Conservation (phyloP, 2,329 filamentous ascomycete species). For the Cadophora gregata region DNA sequence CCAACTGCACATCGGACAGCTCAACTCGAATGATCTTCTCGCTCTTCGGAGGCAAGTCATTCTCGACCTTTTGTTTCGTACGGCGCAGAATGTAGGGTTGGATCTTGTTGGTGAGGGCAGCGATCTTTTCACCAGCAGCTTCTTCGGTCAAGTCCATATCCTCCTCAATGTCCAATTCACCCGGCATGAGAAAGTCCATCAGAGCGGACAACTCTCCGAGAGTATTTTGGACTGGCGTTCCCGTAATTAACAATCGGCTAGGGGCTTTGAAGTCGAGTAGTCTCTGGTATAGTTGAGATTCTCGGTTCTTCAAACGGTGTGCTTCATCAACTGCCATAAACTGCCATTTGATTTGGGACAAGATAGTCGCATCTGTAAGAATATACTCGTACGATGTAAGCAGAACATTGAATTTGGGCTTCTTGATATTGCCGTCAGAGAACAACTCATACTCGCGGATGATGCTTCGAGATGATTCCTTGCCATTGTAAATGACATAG, state of each 20-base stretch:
- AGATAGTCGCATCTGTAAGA: conserved; percentile 80
- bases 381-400: conserved; percentile 98
- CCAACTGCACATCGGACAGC: conserved; percentile 91
- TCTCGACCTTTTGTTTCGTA: conserved; percentile 97
- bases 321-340: conserved; percentile 96
- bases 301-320: conserved; percentile 93
- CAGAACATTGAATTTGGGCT: conserved; percentile 96
- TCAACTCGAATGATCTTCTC: conserved; percentile 99
- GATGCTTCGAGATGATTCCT: conserved; percentile 81
- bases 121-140: conserved; percentile 85
- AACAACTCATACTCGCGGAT: conserved; percentile 92
- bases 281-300: conserved; percentile 89
- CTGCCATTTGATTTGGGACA: conserved; percentile 95
- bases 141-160: conserved; percentile 84
- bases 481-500: conserved; percentile 95
- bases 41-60: conserved; percentile 93
- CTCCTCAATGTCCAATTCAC: conserved; percentile 87
- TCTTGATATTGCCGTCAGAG: conserved; percentile 82
- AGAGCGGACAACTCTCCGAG: conserved; percentile 89
- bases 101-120: conserved; percentile 83
- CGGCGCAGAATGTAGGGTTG: conserved; percentile 93
- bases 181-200: conserved; percentile 97
- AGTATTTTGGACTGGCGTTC: conserved; percentile 97
- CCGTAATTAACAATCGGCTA: conserved; percentile 90
- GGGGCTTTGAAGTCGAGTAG: conserved; percentile 86